Percentiles rank a stretch among this genome's conserved stretches.
phyloP scores from a whole-genome alignment of 495 filamentous ascomycete species.

The Neurospora sp. region DNA sequence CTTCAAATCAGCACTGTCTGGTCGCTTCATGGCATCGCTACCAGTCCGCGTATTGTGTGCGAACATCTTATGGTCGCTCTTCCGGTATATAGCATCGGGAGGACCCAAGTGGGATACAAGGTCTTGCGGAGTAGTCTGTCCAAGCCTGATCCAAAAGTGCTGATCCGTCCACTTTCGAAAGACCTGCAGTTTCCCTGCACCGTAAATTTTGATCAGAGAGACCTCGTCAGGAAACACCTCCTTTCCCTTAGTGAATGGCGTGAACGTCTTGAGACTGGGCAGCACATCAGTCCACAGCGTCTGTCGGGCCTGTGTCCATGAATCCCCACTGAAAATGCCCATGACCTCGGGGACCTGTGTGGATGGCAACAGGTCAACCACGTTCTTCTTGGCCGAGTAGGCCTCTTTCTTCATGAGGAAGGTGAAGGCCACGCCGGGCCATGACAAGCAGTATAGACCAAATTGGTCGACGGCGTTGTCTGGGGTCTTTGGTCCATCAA shows the following conservation, averaged over 20 bases:
- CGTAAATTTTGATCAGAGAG: constrained; percentile 63
- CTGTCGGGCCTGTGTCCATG: constrained; percentile 72
- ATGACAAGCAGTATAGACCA: constrained; percentile 74
- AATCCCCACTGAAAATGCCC: constrained; percentile 79
- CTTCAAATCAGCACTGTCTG: constrained; percentile 38
- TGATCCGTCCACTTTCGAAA: constrained; percentile 47
- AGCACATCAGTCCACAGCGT: constrained; percentile 66
- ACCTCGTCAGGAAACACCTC: constrained; percentile 69
- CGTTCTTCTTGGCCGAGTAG: constrained; percentile 76
- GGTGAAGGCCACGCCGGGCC: constrained; percentile 85
- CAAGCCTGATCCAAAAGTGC: constrained; percentile 58
- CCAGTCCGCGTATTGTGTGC: constrained; percentile 59
- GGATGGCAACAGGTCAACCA: constrained; percentile 76
- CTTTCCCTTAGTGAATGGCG: constrained; percentile 43
- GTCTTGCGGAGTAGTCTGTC: constrained; percentile 82
- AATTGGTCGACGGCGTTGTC: constrained; percentile 9
- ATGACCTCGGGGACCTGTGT: constrained; percentile 64
- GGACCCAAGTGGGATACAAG: constrained; percentile 82
- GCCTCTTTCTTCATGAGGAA: constrained; percentile 68
- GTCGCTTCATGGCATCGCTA: constrained; percentile 35
- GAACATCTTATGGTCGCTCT: constrained; percentile 84
- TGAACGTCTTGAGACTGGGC: constrained; percentile 49
- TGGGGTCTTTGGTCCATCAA: constrained; percentile 29
- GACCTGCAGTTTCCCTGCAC: constrained; percentile 68
- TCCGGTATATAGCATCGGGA: constrained; percentile 90